Conservation (phyloP, 495 filamentous ascomycete genomes). For the Daldinia caldariorum region DNA sequence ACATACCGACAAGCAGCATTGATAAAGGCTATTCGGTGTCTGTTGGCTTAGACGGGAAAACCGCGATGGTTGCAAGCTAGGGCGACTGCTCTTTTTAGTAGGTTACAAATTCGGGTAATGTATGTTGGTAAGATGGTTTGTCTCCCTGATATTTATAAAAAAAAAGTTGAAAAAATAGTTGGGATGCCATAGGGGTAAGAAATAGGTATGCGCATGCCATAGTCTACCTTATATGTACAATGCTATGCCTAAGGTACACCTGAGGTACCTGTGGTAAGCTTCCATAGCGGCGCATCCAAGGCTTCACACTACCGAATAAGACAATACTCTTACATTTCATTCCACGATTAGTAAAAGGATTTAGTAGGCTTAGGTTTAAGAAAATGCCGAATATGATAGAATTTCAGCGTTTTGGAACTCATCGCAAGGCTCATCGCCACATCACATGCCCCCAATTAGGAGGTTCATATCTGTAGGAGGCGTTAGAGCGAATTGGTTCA, state of each 20-base stretch:
- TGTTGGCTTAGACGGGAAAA: neutral
- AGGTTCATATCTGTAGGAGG: constrained; percentile 8
- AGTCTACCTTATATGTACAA: no score
- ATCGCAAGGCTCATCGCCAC: constrained; percentile 10
- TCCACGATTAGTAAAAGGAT: constrained; percentile 1
- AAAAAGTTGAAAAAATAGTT: neutral
- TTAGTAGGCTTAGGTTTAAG: constrained; percentile 4
- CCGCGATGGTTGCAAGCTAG: constrained; percentile 1
- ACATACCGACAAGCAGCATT: neutral
- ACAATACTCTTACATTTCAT: constrained; percentile 19
- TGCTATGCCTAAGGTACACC: no score
- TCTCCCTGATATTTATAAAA: neutral
- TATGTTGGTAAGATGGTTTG: neutral
- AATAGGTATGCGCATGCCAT: neutral
- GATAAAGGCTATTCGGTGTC: constrained; percentile 11
- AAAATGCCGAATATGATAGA: constrained; percentile 8
- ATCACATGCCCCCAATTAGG: constrained; percentile 25
- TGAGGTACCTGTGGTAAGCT: no score
- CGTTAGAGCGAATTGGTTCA: constrained; percentile 29
- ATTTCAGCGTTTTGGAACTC: constrained; percentile 2
- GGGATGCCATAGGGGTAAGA: neutral
- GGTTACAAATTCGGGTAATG: neutral
- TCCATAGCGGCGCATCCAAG: constrained; percentile 1
- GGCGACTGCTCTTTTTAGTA: constrained; percentile 1
- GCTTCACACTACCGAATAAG: neutral